These are phyloP conservation scores for Tolypocladium tundrense DNA, from an alignment of 2,329 filamentous ascomycete genomes.

Conservation along the genomic window DNA sequence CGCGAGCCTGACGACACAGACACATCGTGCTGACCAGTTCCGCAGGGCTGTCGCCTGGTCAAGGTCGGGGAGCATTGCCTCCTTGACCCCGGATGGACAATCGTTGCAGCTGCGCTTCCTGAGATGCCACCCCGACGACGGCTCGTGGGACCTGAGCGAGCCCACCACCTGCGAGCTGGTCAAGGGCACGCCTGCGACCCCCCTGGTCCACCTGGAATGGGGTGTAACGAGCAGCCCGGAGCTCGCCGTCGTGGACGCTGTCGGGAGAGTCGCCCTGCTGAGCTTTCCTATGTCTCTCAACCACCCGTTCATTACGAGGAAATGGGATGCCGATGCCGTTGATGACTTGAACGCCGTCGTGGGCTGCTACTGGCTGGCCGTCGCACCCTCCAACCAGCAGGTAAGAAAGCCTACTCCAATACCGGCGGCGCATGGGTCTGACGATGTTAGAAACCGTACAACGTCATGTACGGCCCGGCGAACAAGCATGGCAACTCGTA, in stretches of 20 bases:
- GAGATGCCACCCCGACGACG: conserved; percentile 56
- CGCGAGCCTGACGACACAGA: not conserved
- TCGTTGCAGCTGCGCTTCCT: conserved; percentile 65
- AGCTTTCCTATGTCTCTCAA: conserved; percentile 65
- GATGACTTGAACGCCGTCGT: conserved; percentile 71
- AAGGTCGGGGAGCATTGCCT: conserved; percentile 74
- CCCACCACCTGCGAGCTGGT: conserved; percentile 55
- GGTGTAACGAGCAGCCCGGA: conserved; percentile 63
- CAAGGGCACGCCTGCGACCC: conserved; percentile 50
- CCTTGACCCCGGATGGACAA: conserved; percentile 62
- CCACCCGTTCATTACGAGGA: conserved; percentile 51
- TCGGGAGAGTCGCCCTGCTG: conserved; percentile 67
- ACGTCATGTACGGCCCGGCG: conserved; percentile 48
- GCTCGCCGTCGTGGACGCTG: conserved; percentile 71
- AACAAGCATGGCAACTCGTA: conserved; percentile 54
- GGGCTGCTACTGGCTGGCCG: conserved; percentile 77
- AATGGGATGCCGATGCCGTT: conserved; percentile 55
- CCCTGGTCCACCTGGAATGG: conserved; percentile 75
- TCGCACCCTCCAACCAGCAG: conserved; percentile 36
- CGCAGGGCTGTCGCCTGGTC: conserved; percentile 77
- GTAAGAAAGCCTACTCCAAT: conserved; percentile 8
- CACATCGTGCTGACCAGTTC: not conserved
- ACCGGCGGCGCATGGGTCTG: not conserved
- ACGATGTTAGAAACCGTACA: conserved; percentile 27
- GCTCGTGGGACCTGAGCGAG: conserved; percentile 66